Evolutionary conservation across 2,329 filamentous ascomycete genomes (phyloP), one percentile per base, ranked within the genome.

Genomic region (Colletotrichum shisoi): DNA sequence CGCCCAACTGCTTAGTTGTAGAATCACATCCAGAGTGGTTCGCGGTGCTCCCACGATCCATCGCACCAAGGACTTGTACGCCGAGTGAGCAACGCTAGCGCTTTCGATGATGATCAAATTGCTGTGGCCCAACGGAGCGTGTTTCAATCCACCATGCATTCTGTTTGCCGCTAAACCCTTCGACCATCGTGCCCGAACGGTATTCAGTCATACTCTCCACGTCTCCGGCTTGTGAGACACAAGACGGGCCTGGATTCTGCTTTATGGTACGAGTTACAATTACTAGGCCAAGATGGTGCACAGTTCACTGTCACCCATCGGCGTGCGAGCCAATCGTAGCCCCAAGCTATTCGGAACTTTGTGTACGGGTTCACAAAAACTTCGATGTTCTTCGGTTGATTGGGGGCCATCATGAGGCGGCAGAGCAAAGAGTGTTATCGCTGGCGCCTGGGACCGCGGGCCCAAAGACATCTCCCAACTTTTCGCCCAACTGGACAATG

Each of bases 401-500:
- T 39, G 9, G 31, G 13, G 49, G 44, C 19, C 24, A 48, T 52
- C 34, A 45, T 56, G n/a, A 54, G 17, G 12, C 39, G 6, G 62
- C 37, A 42, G 39, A 37, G 21, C 27, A 39, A n/a, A 34, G 21
- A 4, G 45, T 37, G 15, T 59, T 24, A 27, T 49, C 15, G 15
- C 44, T 34, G 17, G 39, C 59, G 31, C 52, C 42, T 9, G 54
- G 62, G 40, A 42, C 13, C 21, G 19, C 17, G 44, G 49, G 57
- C 27, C 69, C 67, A 31, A 69, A 59, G 17, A 57, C 73, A 52
- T 81, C 80, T 15, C 85, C 89, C 34, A 95, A 77, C 12, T 85
- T 83, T 72, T 90, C 88, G 0, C 91, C 92, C 15, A 96, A 78
- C 73, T 91, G 84, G 45, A 92, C 85, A 70, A 96, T 86, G 0